Evolutionary conservation across 2,329 filamentous ascomycete genomes (phyloP).

Genomic region (Cadophora gregata): DNA sequence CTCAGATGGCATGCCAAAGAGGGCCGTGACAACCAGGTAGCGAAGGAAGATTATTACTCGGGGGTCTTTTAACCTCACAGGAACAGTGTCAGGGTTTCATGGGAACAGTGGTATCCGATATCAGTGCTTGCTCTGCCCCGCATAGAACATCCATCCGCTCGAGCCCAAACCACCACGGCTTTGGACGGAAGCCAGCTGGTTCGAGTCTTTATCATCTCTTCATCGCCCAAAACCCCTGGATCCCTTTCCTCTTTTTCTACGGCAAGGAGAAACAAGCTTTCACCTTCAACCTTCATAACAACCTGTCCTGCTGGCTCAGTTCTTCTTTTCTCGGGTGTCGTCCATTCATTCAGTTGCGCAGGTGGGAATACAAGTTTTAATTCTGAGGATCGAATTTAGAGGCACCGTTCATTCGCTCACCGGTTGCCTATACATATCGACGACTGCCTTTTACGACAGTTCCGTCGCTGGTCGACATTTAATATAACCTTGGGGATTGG

Average conservation of each 20-base stretch:
- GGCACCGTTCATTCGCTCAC: constrained; percentile 38
- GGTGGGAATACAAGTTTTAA: constrained; percentile 40
- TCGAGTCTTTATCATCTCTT: constrained; percentile 37
- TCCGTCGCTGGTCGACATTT: constrained; percentile 64
- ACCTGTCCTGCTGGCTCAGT: constrained; percentile 66
- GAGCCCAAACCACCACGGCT: constrained; percentile 31
- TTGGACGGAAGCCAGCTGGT: constrained; percentile 20
- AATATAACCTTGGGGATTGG: constrained; percentile 42
- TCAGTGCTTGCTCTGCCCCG: constrained; percentile 28
- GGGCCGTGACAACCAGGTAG: constrained; percentile 30
- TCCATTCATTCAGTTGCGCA: constrained; percentile 44
- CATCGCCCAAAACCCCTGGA: constrained; percentile 42
- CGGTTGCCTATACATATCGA: constrained; percentile 39
- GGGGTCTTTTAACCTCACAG: constrained; percentile 20
- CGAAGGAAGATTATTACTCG: constrained; percentile 18
- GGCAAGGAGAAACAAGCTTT: constrained; percentile 53
- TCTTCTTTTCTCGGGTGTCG: constrained; percentile 51
- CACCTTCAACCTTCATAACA: constrained; percentile 50
- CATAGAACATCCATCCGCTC: constrained; percentile 37
- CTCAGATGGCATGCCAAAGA: constrained; percentile 45
- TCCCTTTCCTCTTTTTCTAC: constrained; percentile 45
- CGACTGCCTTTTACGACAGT: constrained; percentile 38
- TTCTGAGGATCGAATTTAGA: constrained; percentile 29
- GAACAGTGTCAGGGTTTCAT: constrained; percentile 35
- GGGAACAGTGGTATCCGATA: constrained; percentile 38